Evolutionary conservation across 805 yeast genomes (phyloP), one percentile per base, ranked within the genome.

Genomic region (Scheffersomyces lignosus): DNA sequence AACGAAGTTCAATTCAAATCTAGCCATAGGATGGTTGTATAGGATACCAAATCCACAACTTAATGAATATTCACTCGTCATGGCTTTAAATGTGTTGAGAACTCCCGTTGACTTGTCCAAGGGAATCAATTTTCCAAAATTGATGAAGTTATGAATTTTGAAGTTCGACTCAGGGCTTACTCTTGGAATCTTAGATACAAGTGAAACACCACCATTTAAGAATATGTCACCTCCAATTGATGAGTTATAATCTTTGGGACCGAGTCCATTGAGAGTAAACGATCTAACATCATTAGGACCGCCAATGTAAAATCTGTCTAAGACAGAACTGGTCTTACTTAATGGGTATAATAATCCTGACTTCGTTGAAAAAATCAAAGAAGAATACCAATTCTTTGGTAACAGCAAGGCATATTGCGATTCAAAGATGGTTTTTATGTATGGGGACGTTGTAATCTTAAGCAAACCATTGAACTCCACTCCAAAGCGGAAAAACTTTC

Each of bases 281-380:
- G 81, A 73, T 29, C 82, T 62, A 6, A 78, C 68, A 43, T 77
- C 82, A 45, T 77, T 77, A 9, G 83, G 76, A 2, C 83, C 83
- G n/a, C 83, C 83, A 3, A 71, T 58, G 47, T 69, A 74, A 39
- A 76, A 77, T 31, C 78, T 58, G 51, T 78, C 83, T 59, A 77
- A 61, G 5, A 77, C 58, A 45, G 61, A 68, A 10, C 67, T 44
- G 3, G 43, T 43, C 9, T 34, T 29, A 4, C 28, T 31, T 5
- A 52, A 45, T 1, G 61, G 49, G 36, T 49, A 52, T 26, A 70
- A 49, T 0, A 61, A 29, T 1, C 75, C 75, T 0, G 60, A 46
- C 38, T 65, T 68, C 30, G 46, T 49, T 24, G 71, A 45, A 25
- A 56, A 32, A 2, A 68, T 58, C 37, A 53, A 45, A 33, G 39